Evolutionary conservation across 768 basidiomycete species (phyloP).

Genomic region (Phaffia tasmanica): DNA sequence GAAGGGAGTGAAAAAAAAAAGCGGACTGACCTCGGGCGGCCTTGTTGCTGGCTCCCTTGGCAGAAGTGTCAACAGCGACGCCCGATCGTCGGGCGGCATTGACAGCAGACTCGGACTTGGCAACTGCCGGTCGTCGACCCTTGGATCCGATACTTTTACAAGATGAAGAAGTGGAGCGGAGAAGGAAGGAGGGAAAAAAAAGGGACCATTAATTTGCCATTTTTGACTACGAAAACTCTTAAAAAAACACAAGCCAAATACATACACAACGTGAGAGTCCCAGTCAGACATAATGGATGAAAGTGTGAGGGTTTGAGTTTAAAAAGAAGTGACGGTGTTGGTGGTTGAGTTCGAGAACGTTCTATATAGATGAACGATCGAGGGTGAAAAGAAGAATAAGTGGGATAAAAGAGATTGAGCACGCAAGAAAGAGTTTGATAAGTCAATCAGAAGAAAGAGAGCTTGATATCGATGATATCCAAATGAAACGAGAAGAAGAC

Average conservation of each 20-base stretch:
- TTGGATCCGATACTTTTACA: constrained; percentile 50
- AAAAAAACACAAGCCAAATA: background rate
- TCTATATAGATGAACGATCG: too few species aligned
- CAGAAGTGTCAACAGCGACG: constrained; percentile 72
- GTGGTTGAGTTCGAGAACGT: too few species aligned
- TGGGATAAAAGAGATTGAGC: too few species aligned
- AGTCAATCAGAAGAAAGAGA: too few species aligned
- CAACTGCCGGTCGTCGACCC: constrained; percentile 53
- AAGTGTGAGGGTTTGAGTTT: too few species aligned
- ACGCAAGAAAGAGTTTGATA: too few species aligned
- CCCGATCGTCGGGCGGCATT: constrained; percentile 64
- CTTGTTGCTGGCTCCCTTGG: constrained; percentile 59
- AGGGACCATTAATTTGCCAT: background rate
- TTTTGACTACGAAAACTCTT: too few species aligned
- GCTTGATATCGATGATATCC: too few species aligned
- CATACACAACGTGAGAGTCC: constrained; percentile 53
- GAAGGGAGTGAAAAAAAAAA: background rate
- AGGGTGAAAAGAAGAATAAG: too few species aligned
- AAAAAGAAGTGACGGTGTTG: too few species aligned
- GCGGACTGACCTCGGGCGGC: constrained; percentile 52
- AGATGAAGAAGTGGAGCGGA: background rate
- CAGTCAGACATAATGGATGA: constrained; percentile 43
- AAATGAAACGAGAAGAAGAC: too few species aligned
- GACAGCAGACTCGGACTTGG: constrained; percentile 51
- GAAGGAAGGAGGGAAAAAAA: background rate